phyloP scores from a whole-genome alignment of 495 filamentous ascomycete species.

The Aspergillus bridgeri region DNA sequence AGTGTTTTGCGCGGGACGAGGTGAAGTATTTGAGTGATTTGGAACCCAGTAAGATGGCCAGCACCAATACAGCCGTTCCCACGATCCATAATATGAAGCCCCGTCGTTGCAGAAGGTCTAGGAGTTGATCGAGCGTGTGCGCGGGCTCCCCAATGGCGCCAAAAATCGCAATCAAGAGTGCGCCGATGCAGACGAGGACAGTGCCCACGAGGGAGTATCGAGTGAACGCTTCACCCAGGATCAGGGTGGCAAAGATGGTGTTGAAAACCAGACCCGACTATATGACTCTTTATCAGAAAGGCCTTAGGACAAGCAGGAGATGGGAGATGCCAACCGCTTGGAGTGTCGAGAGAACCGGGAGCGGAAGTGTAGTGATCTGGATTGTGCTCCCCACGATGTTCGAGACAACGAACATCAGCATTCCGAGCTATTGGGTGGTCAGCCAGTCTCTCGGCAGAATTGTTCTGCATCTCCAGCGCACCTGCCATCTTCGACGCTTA shows the following conservation, averaged over 20 bases:
- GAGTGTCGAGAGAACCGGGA: constrained; percentile 91
- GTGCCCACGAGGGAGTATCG: constrained; percentile 86
- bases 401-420: constrained; percentile 93
- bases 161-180: constrained; percentile 86
- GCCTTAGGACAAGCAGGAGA: not conserved
- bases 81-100: constrained; percentile 93
- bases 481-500: constrained; percentile 90
- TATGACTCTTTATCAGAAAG: constrained; percentile 11
- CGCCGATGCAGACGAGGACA: constrained; percentile 78
- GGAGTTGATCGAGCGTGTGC: constrained; percentile 78
- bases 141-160: constrained; percentile 95
- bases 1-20: constrained; percentile 31
- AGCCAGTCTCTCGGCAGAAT: constrained; percentile 2
- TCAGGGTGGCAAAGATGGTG: constrained; percentile 90
- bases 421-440: constrained; percentile 59
- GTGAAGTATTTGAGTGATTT: constrained; percentile 53
- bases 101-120: constrained; percentile 67
- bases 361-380: constrained; percentile 92
- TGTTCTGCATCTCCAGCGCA: constrained; percentile 22
- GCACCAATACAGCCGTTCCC: constrained; percentile 66
- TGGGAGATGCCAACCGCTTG: constrained; percentile 62
- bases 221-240: constrained; percentile 93
- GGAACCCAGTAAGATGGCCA: constrained; percentile 60
- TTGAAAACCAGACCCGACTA: constrained; percentile 94
- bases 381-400: constrained; percentile 94